A percentile compares a stretch with the other conserved stretches of the same genome.
Evolutionary conservation across 1,139 yeast genomes (phyloP).

Genomic region (Pichia sorboxylosa): DNA sequence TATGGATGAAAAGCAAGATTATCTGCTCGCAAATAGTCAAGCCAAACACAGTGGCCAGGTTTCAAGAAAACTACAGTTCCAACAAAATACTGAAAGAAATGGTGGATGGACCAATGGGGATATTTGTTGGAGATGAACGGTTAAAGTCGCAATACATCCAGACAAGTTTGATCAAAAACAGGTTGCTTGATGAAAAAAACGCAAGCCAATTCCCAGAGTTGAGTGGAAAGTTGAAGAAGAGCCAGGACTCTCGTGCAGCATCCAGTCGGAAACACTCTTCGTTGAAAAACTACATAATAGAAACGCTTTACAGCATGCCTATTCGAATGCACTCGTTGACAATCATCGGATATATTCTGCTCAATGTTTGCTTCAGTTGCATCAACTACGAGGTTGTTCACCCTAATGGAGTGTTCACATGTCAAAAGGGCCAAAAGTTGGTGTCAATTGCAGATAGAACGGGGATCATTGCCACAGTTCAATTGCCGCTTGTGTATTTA

Average conservation of each 20-base stretch:
- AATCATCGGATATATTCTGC: slow-evolving; percentile 18
- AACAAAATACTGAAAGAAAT: slow-evolving; percentile 1
- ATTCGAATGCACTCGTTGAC: slow-evolving; percentile 23
- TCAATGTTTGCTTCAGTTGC: slow-evolving; percentile 20
- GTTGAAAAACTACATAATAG: too few relatives aligned
- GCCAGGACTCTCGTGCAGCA: not conserved
- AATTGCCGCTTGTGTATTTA: slow-evolving; percentile 43
- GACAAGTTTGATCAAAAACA: not conserved
- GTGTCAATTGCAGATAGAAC: slow-evolving; percentile 48
- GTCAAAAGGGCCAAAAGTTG: slow-evolving; percentile 20
- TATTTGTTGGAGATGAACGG: slow-evolving; percentile 6
- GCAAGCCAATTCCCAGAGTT: not conserved
- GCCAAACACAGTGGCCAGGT: slow-evolving; percentile 8
- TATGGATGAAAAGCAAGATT: slow-evolving; percentile 23
- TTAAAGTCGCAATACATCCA: slow-evolving; percentile 4
- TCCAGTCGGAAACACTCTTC: not conserved
- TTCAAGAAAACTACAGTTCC: not conserved
- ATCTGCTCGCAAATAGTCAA: slow-evolving; percentile 22
- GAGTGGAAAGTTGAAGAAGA: not conserved
- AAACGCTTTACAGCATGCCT: slow-evolving; percentile 17
- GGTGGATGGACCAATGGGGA: slow-evolving; percentile 8
- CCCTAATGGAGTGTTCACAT: slow-evolving; percentile 23
- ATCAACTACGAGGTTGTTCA: slow-evolving; percentile 18
- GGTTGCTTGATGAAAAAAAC: slow-evolving; percentile 1
- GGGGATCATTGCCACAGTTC: slow-evolving; percentile 43